Base-by-base conservation (phyloP, 768 basidiomycete species). In the Trametes cinnabarina region DNA sequence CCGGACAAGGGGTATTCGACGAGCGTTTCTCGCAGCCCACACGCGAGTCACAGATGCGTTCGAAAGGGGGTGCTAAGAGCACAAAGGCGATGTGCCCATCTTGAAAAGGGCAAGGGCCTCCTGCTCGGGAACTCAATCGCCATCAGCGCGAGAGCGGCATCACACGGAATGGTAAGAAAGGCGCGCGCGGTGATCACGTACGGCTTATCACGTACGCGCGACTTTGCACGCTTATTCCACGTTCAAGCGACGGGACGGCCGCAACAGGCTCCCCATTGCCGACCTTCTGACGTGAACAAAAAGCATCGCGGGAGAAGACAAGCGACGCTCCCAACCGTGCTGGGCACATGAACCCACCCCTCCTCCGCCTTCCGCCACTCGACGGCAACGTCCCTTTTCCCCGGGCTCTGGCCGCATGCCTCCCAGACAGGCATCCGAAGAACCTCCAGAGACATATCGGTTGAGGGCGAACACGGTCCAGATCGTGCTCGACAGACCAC, bases 271-370 rank as follows among this genome's bases (percentile, higher is more conserved):
- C 34, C 32, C 25, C 37, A 25, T 35, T 35, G 47, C 28, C 22
- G 23, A 15, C 23, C 54, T 51, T 60, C 57, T 51, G 42, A 28
- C 63, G 54, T 47, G 58, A 55, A 55, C 55, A 56, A 60, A 68
- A 68, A 70, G 69, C 65, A 66, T 70, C 69, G 69, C 69, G 69
- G 69, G 69, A 70, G 69, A 70, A 69, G 68, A 51, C 62, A 60
- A 58, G 28, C 64, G 61, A 60, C 32, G 17, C 49, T 58, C 57
- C 49, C 49, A 44, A 25, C 49, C 20, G 30, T 39, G 37, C 48
- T 20, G 47, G 2, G 47, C 54, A 47, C 58, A 60, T 51, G 54
- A 51, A 6, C 59, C 48, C 47, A n/a, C 44, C 41, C 22, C 46
- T 20, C 28, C 22, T 30, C 47, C 39, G 30, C 25, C 20, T 7